Evolutionary conservation across 345 rosid genomes (phyloP), one percentile per base, ranked within the genome.

Genomic region (Aethionema arabicum): DNA sequence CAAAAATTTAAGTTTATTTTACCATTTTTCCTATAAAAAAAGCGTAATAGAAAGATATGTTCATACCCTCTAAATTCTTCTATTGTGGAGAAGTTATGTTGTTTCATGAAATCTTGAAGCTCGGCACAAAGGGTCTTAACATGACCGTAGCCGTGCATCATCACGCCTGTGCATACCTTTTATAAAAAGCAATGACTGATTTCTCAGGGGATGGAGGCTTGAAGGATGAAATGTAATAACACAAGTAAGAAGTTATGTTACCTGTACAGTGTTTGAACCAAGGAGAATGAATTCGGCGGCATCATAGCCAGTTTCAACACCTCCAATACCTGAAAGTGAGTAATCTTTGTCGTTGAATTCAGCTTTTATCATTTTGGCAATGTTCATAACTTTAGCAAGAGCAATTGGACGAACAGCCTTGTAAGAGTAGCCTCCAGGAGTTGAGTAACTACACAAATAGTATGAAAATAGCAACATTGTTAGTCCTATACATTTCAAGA

Each of bases 361-460:
- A 0, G 85, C 66, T 65, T 74, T 82, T 82, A 93, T 86, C 99
- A 93, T 87, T 72, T 87, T 78, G 9, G 97, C 97, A 45, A 90
- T 90, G 48, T 40, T 87, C 97, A 93, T 90, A 36, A 93, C 97
- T 68, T 90, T 90, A 0, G 73, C 96, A 3, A 90, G 92, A 13
- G 95, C 99, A 53, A 93, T 90, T 8, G 99, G 99, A 61, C 91
- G 95, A 62, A 90, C 99, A 10, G 95, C 99, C 75, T 87, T 93
- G 33, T 72, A 80, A 67, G 99, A 93, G 68, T 93, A 93, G 55
- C 99, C 96, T 35, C 99, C 99, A 11, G 99, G 97, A 66, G 97
- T 93, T 13, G 99, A 90, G 72, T 93, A 90, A 59, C 97, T 93
- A 72, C 12, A 55, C n/a, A 75, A 49, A 39, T 73, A 70, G 57